These are phyloP conservation scores for Apiotrichum veenhuisii DNA, from an alignment of 1,284 basidiomycete species.

Conservation along the genomic window DNA sequence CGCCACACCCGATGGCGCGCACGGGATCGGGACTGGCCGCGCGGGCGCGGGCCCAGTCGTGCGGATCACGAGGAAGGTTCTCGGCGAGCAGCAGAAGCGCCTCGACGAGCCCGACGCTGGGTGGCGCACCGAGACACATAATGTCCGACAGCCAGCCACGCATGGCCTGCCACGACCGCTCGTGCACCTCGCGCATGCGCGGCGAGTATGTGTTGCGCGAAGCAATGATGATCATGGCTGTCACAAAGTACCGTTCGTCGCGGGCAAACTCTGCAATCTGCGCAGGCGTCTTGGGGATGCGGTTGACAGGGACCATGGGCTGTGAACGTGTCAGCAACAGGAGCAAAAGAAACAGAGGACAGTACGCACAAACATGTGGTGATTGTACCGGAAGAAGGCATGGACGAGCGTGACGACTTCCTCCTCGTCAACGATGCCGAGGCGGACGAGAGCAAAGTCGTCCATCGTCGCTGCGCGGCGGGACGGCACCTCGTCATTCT, in stretches of 20 bases:
- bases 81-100: slow-evolving; percentile 46
- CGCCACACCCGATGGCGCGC: slow-evolving; percentile 32
- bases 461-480: slow-evolving; percentile 15
- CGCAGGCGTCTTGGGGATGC: slow-evolving; percentile 45
- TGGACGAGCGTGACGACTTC: slow-evolving; percentile 42
- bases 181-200: slow-evolving; percentile 39
- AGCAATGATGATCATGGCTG: slow-evolving; percentile 51
- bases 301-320: slow-evolving; percentile 49
- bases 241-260: slow-evolving; percentile 49
- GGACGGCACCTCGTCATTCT: not conserved
- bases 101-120: slow-evolving; percentile 46
- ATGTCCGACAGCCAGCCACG: slow-evolving; percentile 46
- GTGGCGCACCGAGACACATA: slow-evolving; percentile 42
- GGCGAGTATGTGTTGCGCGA: slow-evolving; percentile 38
- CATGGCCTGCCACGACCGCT: slow-evolving; percentile 43
- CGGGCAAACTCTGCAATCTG: slow-evolving; percentile 46
- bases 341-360: not conserved
- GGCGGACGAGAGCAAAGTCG: slow-evolving; percentile 48
- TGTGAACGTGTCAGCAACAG: slow-evolving; percentile 11
- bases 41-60: not conserved
- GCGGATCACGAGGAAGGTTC: slow-evolving; percentile 44
- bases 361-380: slow-evolving; percentile 49
- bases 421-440: slow-evolving; percentile 41
- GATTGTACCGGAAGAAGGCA: slow-evolving; percentile 48
- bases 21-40: slow-evolving; percentile 18